Evolutionary conservation across 352 stramenopile genomes (phyloP).

Genomic region (Globisporangium polare): DNA sequence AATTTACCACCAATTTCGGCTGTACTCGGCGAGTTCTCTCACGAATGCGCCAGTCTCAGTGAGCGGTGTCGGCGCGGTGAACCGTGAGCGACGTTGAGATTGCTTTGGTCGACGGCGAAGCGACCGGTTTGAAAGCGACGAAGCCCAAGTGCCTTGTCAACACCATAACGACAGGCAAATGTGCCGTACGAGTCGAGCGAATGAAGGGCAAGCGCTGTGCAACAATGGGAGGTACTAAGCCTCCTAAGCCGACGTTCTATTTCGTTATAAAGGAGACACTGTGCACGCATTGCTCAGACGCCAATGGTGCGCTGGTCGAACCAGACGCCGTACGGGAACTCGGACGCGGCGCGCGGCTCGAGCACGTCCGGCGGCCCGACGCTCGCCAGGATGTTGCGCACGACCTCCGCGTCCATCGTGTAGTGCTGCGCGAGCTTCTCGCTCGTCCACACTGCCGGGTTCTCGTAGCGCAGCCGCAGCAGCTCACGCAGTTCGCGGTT

Average conservation of each 20-base stretch:
- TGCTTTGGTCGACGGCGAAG: too few species aligned
- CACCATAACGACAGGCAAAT: not conserved
- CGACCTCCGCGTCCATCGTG: constrained; percentile 26
- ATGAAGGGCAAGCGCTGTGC: not conserved
- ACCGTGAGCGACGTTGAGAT: too few species aligned
- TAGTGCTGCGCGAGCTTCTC: constrained; percentile 51
- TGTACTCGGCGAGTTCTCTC: too few species aligned
- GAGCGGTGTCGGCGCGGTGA: too few species aligned
- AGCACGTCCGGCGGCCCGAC: constrained; percentile 60
- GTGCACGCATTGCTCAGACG: not conserved
- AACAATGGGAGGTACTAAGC: not conserved
- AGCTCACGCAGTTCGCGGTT: constrained; percentile 50
- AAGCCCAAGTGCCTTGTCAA: too few species aligned
- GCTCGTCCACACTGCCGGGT: constrained; percentile 41
- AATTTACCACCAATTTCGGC: too few species aligned
- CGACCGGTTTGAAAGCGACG: too few species aligned
- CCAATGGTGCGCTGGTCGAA: constrained; percentile 14
- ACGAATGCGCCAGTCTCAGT: too few species aligned
- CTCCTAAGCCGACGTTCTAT: not conserved
- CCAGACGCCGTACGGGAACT: constrained; percentile 64
- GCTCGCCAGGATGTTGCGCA: constrained; percentile 32
- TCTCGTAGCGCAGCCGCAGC: constrained; percentile 63
- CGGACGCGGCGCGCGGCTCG: constrained; percentile 34
- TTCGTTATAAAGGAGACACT: not conserved
- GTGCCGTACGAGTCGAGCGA: not conserved